phyloP scores from a whole-genome alignment of 1,284 basidiomycete species.

The Hemileia vastatrix region DNA sequence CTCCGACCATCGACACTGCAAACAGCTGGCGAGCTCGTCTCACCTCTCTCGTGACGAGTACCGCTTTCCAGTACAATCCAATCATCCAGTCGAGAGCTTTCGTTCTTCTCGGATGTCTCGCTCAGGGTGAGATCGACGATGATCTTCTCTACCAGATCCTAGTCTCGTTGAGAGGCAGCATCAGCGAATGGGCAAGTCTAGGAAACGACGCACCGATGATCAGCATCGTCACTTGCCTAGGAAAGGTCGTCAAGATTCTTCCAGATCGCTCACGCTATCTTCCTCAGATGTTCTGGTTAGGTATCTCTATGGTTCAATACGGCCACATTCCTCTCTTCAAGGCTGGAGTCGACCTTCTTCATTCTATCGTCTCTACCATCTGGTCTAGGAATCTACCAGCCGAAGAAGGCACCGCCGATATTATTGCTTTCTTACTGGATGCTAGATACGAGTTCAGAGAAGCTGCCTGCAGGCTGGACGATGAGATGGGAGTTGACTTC shows the following conservation, averaged over 20 bases:
- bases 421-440: slow-evolving; percentile 56
- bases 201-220: slow-evolving; percentile 50
- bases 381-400: slow-evolving; percentile 29
- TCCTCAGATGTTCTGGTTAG: slow-evolving; percentile 70
- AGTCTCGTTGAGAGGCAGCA: slow-evolving; percentile 50
- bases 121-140: slow-evolving; percentile 64
- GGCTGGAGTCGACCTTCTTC: slow-evolving; percentile 35
- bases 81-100: slow-evolving; percentile 81
- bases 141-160: slow-evolving; percentile 80
- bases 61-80: slow-evolving; percentile 83
- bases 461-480: slow-evolving; percentile 56
- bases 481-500: slow-evolving; percentile 63
- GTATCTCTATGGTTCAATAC: slow-evolving; percentile 68
- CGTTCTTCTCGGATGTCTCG: slow-evolving; percentile 67
- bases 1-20: slow-evolving; percentile 62
- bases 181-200: slow-evolving; percentile 46
- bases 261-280: slow-evolving; percentile 62
- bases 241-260: slow-evolving; percentile 63
- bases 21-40: slow-evolving; percentile 88
- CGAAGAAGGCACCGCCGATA: slow-evolving; percentile 31
- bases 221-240: slow-evolving; percentile 75
- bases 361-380: slow-evolving; percentile 31
- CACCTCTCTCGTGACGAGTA: slow-evolving; percentile 83
- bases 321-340: slow-evolving; percentile 63
- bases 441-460: slow-evolving; percentile 57